Evolutionary conservation across 208 protist genomes (phyloP), one percentile per base, ranked within the genome.

Genomic region (Leishmania mexicana): DNA sequence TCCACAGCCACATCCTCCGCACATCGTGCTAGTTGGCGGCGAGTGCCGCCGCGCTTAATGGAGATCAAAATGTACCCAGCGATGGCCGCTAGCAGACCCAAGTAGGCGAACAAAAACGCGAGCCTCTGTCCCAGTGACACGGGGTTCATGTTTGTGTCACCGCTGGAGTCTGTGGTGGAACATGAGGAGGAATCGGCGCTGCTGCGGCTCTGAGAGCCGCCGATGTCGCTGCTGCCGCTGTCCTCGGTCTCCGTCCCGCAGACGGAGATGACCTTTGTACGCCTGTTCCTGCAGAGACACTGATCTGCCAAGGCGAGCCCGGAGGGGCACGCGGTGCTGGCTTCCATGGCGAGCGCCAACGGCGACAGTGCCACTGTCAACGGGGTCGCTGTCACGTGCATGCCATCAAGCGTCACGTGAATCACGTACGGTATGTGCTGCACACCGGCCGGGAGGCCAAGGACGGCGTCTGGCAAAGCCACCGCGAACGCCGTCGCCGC

Each of bases 281-380:
- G 54, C 10, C 49, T 58, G 78, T 85, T 49, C 60, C 81, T 88
- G 85, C 88, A 91, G 49, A 91, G 58, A 54, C 88, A 91, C 42
- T 60, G 8, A 3, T 42, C 76, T 5, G 64, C 24, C 82, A 88
- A 91, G 77, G 83, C 89, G 53, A 87, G 87, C 13, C 90, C 88
- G 28, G 87, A 93, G 4, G 80, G 51, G 83, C 92, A 96, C 24
- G 54, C 70, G 2, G 42, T 75, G 81, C 89, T 91, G 21, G 73
- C 42, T 64, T 72, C 40, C 92, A 96, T 96, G 45, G 86, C 79
- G 11, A 90, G 71, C 21, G 90, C 57, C 10, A 96, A 83, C 2
- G 91, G 88, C 17, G 92, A 96, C 42, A 96, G 85, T 17, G 89
- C 87, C n/a, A 93, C 80, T 40, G 13, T 53, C 40, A 77, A 76